These are phyloP conservation scores for Talaromyces sp. DNA, from an alignment of 2,329 filamentous ascomycete genomes.

Conservation along the genomic window DNA sequence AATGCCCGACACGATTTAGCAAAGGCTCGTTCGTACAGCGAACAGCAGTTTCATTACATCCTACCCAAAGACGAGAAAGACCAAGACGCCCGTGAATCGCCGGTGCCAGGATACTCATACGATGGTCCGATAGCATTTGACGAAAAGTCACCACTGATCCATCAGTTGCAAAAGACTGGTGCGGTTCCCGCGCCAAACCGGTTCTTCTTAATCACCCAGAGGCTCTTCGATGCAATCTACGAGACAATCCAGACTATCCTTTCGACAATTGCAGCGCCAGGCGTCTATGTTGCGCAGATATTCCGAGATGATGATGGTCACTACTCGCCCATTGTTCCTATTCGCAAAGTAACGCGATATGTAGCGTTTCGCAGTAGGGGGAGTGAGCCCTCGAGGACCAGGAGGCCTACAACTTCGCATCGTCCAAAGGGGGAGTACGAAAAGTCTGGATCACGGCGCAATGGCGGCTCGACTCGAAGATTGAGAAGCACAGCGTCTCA, in stretches of 20 bases:
- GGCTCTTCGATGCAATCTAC: constrained; percentile 66
- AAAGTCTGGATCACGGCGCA: constrained; percentile 23
- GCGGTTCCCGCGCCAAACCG: constrained; percentile 33
- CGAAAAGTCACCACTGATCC: constrained; percentile 67
- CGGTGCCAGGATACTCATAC: neutral
- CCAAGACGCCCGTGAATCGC: constrained; percentile 17
- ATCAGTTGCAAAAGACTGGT: constrained; percentile 34
- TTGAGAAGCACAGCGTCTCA: constrained; percentile 30
- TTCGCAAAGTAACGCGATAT: constrained; percentile 55
- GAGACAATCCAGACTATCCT: constrained; percentile 73
- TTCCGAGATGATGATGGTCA: constrained; percentile 75
- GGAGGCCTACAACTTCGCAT: constrained; percentile 20
- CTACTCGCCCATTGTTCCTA: constrained; percentile 71
- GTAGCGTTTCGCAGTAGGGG: constrained; percentile 15
- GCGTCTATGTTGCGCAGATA: constrained; percentile 73
- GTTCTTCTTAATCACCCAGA: constrained; percentile 56
- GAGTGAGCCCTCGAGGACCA: constrained; percentile 18
- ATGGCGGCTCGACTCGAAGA: constrained; percentile 28
- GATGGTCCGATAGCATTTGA: constrained; percentile 31
- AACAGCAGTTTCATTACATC: constrained; percentile 31
- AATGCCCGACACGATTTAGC: constrained; percentile 30
- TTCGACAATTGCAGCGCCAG: constrained; percentile 71
- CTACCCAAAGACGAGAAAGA: constrained; percentile 23
- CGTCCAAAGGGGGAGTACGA: constrained; percentile 21
- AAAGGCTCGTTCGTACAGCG: constrained; percentile 41